These are phyloP conservation scores for Colletotrichum tanaceti DNA, from an alignment of 2,329 filamentous ascomycete genomes.

Conservation along the genomic window DNA sequence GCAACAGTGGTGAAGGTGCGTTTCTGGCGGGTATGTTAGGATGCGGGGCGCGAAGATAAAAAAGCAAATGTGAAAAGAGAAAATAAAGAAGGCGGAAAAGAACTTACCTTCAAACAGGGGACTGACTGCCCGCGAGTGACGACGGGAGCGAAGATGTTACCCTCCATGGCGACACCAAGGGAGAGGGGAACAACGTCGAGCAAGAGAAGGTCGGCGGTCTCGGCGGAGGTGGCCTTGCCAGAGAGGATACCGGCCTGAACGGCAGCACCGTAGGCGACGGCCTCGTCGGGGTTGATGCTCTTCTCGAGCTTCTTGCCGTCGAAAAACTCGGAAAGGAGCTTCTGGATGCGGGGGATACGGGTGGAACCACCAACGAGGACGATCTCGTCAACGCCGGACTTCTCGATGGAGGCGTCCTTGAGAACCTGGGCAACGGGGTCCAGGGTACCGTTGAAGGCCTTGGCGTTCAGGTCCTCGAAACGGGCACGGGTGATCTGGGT, in stretches of 20 bases:
- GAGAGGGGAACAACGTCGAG: constrained; percentile 97
- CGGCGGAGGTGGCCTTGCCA: constrained; percentile 95
- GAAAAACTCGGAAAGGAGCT: constrained; percentile 99
- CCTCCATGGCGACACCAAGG: constrained; percentile 99
- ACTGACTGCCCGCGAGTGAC: constrained; percentile 83
- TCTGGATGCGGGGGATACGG: constrained; percentile 99
- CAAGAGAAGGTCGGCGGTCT: constrained; percentile 93
- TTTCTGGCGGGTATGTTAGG: no score
- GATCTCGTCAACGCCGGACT: constrained; percentile 95
- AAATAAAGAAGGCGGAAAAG: no score
- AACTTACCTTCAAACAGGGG: constrained; percentile 80
- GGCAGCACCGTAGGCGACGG: constrained; percentile 97
- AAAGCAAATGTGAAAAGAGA: no score
- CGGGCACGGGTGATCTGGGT: constrained; percentile 96
- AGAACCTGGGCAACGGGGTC: constrained; percentile 97
- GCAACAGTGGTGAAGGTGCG: constrained; percentile 87
- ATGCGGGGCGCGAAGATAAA: no score
- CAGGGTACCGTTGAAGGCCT: constrained; percentile 92
- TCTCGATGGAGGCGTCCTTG: constrained; percentile 89
- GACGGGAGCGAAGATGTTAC: constrained; percentile 97
- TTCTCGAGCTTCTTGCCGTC: constrained; percentile 99
- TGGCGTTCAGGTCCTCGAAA: constrained; percentile 98
- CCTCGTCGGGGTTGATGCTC: constrained; percentile 99
- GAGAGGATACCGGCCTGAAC: constrained; percentile 99
- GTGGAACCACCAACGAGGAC: constrained; percentile 99